Evolutionary conservation across 129 eudicot species (phyloP), one percentile per base, ranked within the genome.

Genomic region (Tagetes erecta): DNA sequence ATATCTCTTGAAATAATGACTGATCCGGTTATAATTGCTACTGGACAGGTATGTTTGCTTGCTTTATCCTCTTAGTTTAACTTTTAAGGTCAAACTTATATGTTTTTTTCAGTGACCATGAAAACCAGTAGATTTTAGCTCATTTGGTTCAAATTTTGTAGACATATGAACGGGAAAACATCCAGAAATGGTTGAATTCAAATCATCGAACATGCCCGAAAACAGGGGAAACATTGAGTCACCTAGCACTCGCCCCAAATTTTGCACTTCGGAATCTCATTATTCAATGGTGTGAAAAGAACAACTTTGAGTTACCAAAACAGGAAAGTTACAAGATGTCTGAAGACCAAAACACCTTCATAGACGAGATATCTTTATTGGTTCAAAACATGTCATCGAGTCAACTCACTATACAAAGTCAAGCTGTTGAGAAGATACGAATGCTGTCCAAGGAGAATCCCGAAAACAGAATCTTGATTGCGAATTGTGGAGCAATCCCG

Each of bases 81-180:
- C 37, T 42, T 67, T 67, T 66, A 67, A 40, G 6, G 20, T 12
- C 46, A 14, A 70, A 14, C 41, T 20, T 44, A 34, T 47, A 13
- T 35, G 34, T 36, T 57, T 31, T 12, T 62, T 11, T 1, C 12
- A 45, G 67, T 62, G 67, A 36, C 45, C 44, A 37, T 62, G 67
- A 60, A 41, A 59, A 59, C 66, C 66, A 11, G 44, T 12, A 40
- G 45, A 13, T 41, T 67, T 41, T 27, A 38, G 71, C 33, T 39
- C 10, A 62, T 68, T 78, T 78, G 37, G 64, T 80, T 45, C 76
- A 36, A 57, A 55, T 62, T 59, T 65, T 81, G 76, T 36, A 90
- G 96, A 90, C 96, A 2, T 90, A 90, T 47, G 96, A 90, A 67
- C 76, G 96, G 59, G 86, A 83, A 73, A 86, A 82, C 83, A 87